phyloP scores from a whole-genome alignment of 306 rosid genomes.

The Gleditsia sinensis region DNA sequence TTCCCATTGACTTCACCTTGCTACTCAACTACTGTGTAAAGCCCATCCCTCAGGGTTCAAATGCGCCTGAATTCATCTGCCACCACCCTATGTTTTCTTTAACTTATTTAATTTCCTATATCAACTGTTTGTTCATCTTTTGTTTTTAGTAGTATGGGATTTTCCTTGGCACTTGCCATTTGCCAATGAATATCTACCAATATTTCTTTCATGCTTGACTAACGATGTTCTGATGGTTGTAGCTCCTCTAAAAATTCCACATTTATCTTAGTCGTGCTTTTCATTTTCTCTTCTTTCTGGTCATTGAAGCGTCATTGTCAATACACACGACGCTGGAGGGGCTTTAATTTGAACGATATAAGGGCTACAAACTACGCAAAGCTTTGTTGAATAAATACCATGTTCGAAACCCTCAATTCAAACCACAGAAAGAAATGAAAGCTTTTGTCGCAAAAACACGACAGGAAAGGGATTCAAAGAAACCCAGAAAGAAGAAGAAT shows the following conservation, averaged over 20 bases:
- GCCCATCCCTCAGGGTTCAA: conserved; percentile 54
- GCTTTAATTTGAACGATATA: too few species aligned
- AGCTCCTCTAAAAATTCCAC: background rate
- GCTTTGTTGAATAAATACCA: too few species aligned
- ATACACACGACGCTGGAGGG: too few species aligned
- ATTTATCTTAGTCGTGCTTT: too few species aligned
- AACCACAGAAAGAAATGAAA: too few species aligned
- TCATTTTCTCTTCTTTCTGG: too few species aligned
- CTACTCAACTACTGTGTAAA: conserved; percentile 68
- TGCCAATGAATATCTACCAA: conserved; percentile 2
- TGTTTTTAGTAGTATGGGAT: background rate
- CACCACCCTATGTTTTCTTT: conserved; percentile 3
- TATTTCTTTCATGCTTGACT: conserved; percentile 8
- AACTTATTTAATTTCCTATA: conserved; percentile 1
- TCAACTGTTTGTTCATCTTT: background rate
- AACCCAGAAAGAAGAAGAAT: too few species aligned
- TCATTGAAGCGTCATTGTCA: too few species aligned
- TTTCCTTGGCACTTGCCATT: background rate
- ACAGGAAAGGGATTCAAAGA: too few species aligned
- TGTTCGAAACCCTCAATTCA: too few species aligned
- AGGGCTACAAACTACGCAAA: too few species aligned
- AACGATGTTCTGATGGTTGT: conserved; percentile 11
- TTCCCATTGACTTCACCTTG: conserved; percentile 60
- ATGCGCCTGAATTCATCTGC: conserved; percentile 41
- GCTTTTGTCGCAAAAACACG: too few species aligned